Base-by-base conservation (phyloP, 371 early-diverging fungal genomes). In the Actinomortierella wolfii region DNA sequence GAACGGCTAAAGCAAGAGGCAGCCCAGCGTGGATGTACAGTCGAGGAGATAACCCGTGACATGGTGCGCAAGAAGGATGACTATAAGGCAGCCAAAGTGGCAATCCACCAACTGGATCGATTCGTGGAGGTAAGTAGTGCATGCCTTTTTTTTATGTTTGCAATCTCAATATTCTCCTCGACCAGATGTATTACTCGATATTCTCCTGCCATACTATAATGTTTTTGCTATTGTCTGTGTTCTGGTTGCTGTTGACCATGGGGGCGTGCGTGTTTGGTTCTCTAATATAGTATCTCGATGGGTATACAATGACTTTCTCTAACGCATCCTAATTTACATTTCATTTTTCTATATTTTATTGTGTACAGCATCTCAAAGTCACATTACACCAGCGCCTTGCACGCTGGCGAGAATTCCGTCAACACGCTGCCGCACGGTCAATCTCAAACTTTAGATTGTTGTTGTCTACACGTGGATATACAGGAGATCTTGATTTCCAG, bases 381-480 rank as follows among this genome's bases (percentile, higher is more conserved):
- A 76, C 90, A 3, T 74, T 92, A 18, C 59, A 77, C 1, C 59
- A 77, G 6, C 93, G 97, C 49, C 65, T 85, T 42, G 61, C 66
- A 2, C 78, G 79, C 39, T 94, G 91, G 91, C 76, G 78, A 4
- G 61, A 76, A 14, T 93, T 97, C 78, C 81, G 89, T 20, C 74
- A 67, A 28, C 88, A 77, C 56, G 94, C 98, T 64, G 70, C 95
- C 1, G 53, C 88, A 9, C 81, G 92, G 46, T 91, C 97, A 28
- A 86, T 76, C 48, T 71, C 76, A 41, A 81, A 87, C 55, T 98
- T 98, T 68, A 56, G 78, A 9, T 82, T 85, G 46, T 83, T 91
- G 55, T 84, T 97, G 62, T 68, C 83, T 23, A 83, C 84, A 57
- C 87, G 99, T 46, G 97, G 95, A 2, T 99, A 95, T 79, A 81